Conservation (phyloP, 2,329 filamentous ascomycete species). For the Parastagonospora nodorum region DNA sequence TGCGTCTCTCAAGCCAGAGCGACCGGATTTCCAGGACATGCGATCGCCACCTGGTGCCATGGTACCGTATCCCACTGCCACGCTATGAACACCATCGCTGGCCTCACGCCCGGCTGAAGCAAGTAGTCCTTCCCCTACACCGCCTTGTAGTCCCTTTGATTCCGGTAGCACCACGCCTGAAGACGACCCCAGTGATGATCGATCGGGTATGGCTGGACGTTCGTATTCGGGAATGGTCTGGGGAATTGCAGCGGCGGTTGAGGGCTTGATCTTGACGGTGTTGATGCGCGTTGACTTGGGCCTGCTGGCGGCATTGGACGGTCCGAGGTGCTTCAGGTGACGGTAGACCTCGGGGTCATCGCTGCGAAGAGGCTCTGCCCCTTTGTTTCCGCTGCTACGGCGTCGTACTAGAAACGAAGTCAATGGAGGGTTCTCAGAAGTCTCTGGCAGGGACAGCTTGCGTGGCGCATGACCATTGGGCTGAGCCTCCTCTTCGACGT, state of each 20-base stretch:
- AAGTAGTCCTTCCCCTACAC: constrained; percentile 60
- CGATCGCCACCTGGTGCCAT: constrained; percentile 38
- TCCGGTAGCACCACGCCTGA: constrained; percentile 16
- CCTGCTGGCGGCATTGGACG: constrained; percentile 65
- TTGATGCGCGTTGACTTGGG: constrained; percentile 66
- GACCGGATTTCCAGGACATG: constrained; percentile 36
- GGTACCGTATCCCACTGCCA: constrained; percentile 55
- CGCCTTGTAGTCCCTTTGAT: constrained; percentile 53
- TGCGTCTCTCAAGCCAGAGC: constrained; percentile 14
- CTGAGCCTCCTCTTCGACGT: constrained; percentile 23
- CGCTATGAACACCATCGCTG: constrained; percentile 68
- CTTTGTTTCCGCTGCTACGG: constrained; percentile 49
- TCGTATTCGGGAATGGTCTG: constrained; percentile 51
- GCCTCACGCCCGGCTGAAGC: constrained; percentile 61
- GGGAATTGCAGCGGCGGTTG: constrained; percentile 62
- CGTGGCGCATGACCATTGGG: constrained; percentile 19
- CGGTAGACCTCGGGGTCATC: constrained; percentile 61
- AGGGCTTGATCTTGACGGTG: constrained; percentile 69
- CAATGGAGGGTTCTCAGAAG: constrained; percentile 24
- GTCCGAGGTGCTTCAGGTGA: constrained; percentile 67
- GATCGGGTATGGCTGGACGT: constrained; percentile 26
- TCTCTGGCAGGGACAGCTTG: constrained; percentile 41
- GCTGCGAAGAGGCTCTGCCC: constrained; percentile 51
- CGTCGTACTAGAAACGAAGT: constrained; percentile 53
- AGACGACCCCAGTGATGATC: neutral